Conservation (phyloP, 192 early-diverging fungal species). For the Diversispora eburnea region DNA sequence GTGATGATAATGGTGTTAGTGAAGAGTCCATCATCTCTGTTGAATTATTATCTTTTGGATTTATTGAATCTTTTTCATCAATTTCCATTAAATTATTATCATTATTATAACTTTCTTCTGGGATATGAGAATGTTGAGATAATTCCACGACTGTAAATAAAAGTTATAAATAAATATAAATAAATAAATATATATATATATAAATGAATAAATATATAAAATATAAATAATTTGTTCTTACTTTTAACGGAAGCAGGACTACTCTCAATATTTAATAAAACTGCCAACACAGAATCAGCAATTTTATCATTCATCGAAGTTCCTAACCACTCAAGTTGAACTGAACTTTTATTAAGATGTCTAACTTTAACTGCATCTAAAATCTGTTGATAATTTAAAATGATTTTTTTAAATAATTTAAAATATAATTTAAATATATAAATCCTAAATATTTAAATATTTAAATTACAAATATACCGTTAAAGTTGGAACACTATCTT, state of each 20-base stretch:
- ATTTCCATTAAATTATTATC: neutral
- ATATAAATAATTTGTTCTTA: neutral
- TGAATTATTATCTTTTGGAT: neutral
- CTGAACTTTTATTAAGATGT: conserved; percentile 48
- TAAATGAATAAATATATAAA: neutral
- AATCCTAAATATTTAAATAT: neutral
- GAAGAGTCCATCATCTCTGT: neutral
- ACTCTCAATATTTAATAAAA: conserved; percentile 79
- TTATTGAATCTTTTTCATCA: neutral
- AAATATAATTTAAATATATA: neutral
- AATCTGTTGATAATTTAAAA: conserved; percentile 28
- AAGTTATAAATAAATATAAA: neutral
- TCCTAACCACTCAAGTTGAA: conserved; percentile 89
- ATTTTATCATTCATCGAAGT: conserved; percentile 93
- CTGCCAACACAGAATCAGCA: conserved; percentile 87
- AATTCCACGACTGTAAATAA: neutral
- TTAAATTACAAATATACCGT: conserved; percentile 26
- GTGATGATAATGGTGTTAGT: neutral
- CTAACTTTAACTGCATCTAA: conserved; percentile 74
- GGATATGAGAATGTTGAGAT: neutral
- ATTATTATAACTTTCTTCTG: neutral
- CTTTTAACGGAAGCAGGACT: conserved; percentile 86
- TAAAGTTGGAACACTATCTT: conserved; percentile 33
- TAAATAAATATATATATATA: neutral
- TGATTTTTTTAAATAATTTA: too few relatives aligned